Base-by-base conservation (phyloP, 2,329 filamentous ascomycete species). In the Ascocoryne sarcoides region DNA sequence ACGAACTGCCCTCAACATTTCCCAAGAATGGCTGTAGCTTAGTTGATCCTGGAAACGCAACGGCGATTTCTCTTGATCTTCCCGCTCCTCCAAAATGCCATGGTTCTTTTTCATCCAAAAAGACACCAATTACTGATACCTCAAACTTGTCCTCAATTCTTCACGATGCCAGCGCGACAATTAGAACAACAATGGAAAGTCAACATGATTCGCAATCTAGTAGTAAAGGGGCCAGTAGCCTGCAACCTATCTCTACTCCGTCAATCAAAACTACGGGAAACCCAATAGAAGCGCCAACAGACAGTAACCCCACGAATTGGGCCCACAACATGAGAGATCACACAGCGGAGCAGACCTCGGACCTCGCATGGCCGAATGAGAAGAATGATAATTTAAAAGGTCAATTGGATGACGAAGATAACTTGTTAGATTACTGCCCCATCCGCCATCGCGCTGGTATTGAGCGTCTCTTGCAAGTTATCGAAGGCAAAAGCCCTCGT, bases 361-460 rank as follows among this genome's bases (percentile, higher is more conserved):
- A n/a, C 14, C 7, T 19, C 16, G 7, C 12, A 2, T 17, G 16
- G 10, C 15, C 32, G n/a, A 14, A 10, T 4, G 17, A 32, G 8
- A 12, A 18, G 14, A 23, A 16, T 20, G 18, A 34, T 12, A 14
- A 28, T 18, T 34, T 18, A 8, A 8, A 15, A 5, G 30, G 23
- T 3, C 26, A 44, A 28, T 34, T 28, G 2, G 28, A 33, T 14
- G 19, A 39, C 5, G 35, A 36, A 7, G 42, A 36, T 10, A 23
- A 53, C 0, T 65, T 74, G 10, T 60, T 62, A 1, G 79, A 82
- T 47, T 85, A 85, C 55, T 82, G 77, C 34, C 69, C 71, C 1
- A 61, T 76, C 5, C 73, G 81, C 2, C 81, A 85, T 53, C 65
- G 75, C 10, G 72, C 71, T 19, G 72, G 71, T 15, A 75, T 92